Base-by-base conservation (phyloP, 768 basidiomycete species). In the Trametes coccinea region DNA sequence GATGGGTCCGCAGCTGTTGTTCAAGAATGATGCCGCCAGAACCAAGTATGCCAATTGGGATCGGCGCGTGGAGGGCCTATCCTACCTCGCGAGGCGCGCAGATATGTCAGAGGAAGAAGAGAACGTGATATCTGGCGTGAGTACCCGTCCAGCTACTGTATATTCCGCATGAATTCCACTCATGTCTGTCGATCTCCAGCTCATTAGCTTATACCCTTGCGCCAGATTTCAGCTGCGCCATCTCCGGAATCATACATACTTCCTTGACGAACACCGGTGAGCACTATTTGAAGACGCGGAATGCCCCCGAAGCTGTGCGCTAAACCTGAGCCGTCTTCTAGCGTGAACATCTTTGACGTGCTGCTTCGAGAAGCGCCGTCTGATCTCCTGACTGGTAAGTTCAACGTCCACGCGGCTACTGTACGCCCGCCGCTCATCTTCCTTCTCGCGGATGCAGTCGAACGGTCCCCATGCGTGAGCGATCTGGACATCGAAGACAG, bases 231-330 rank as follows among this genome's bases (percentile, higher is more conserved):
- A 59, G 17, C 39, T 67, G 40, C 46, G 31, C 37, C 37, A 64
- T 41, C 56, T 69, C 34, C 62, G 60, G 43, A 30, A 63, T n/a
- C 67, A 64, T 49, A 46, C 48, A 9, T 69, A 62, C 63, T 69
- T 69, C 59, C 17, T 60, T 27, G 65, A 66, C 56, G 64, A 66
- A 49, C 61, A 59, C 45, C 64, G 61, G 66, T 67, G 40, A 59
- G 66, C 30, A 14, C 22, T 40, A 17, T 10, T 16, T 31, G 30
- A n/a, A 10, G 48, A 6, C 34, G 11, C 6, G 6, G 34, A 11
- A 37, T 34, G 2, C 27, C 6, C 33, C 34, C 50, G 37, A 49
- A 30, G 55, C 55, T 37, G 33, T 17, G 43, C 41, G 40, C 58
- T 52, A 51, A 59, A 43, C 5, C 41, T 5, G 7, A 43, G 41